A percentile compares a stretch with the other conserved stretches of the same genome.
These are phyloP conservation scores for Cryptococcus deneoformans DNA, from an alignment of 1,284 basidiomycete genomes.

Conservation along the genomic window DNA sequence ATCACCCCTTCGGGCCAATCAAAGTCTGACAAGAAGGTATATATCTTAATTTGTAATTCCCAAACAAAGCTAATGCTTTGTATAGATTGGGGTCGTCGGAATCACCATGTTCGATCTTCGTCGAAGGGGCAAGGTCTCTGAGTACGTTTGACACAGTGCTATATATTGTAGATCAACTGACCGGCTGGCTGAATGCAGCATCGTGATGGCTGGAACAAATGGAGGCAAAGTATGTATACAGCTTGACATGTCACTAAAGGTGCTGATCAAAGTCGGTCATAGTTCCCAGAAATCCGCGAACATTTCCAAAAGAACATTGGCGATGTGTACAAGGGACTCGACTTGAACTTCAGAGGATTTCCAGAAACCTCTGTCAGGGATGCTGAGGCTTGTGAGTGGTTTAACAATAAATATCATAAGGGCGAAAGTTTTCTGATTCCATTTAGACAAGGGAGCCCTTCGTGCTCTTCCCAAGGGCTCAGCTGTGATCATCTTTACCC, in stretches of 20 bases:
- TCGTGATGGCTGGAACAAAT: conserved; percentile 50
- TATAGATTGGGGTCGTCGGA: conserved; percentile 70
- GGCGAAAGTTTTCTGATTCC: background rate
- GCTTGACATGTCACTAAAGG: background rate
- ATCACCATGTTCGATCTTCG: conserved; percentile 87
- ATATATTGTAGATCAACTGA: background rate
- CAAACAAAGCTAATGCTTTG: background rate
- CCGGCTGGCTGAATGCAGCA: conserved; percentile 15
- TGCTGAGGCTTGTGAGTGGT: conserved; percentile 70
- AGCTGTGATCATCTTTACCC: conserved; percentile 67
- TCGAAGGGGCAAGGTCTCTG: conserved; percentile 70
- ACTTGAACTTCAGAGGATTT: conserved; percentile 71
- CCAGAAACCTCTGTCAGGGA: conserved; percentile 68
- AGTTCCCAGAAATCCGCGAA: conserved; percentile 77
- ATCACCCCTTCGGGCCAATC: conserved; percentile 87
- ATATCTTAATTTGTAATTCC: background rate
- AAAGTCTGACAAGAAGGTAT: conserved; percentile 90
- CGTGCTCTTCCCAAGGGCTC: conserved; percentile 73
- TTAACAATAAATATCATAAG: background rate
- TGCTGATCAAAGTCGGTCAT: conserved; percentile 31
- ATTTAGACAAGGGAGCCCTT: conserved; percentile 79
- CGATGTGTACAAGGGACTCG: conserved; percentile 74
- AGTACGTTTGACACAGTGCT: conserved; percentile 23
- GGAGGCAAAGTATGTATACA: conserved; percentile 38
- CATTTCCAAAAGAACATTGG: conserved; percentile 83